A percentile compares a stretch with the other conserved stretches of the same genome.
phyloP scores from a whole-genome alignment of 129 eudicot species.

The Deinandra increscens region DNA sequence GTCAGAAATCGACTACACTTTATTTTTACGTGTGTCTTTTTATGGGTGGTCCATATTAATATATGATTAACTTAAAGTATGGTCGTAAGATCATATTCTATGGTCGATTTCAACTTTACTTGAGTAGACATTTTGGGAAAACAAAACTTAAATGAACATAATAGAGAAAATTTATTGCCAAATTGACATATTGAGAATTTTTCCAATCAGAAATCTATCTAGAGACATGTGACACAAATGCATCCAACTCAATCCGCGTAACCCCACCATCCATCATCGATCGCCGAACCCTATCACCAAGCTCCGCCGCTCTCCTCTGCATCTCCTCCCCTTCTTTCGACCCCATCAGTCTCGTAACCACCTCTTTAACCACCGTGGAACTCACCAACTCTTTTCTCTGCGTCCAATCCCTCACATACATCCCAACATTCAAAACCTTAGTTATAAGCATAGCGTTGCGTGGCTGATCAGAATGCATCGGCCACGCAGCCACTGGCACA shows the following conservation, averaged over 20 bases:
- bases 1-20: too few relatives aligned
- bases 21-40: too few relatives aligned
- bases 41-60: too few relatives aligned
- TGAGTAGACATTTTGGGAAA: too few relatives aligned
- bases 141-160: too few relatives aligned
- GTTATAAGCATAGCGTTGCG: conserved; percentile 36
- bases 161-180: too few relatives aligned
- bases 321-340: conserved; percentile 41
- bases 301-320: conserved; percentile 33
- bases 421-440: conserved; percentile 34
- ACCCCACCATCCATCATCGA: conserved; percentile 38
- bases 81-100: too few relatives aligned
- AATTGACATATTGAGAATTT: too few relatives aligned
- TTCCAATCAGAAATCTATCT: conserved; percentile 27
- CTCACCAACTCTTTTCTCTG: conserved; percentile 35
- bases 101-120: too few relatives aligned
- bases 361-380: conserved; percentile 29
- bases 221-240: conserved; percentile 38
- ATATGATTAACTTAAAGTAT: too few relatives aligned
- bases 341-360: conserved; percentile 40
- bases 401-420: conserved; percentile 40
- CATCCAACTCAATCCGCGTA: conserved; percentile 38
- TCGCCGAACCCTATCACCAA: conserved; percentile 30
- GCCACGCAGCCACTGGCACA: conserved; percentile 46
- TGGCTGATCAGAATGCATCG: conserved; percentile 57